Evolutionary conservation across 805 yeast species (phyloP), one percentile per base, ranked within the genome.

Genomic region (Spathaspora arborariae): DNA sequence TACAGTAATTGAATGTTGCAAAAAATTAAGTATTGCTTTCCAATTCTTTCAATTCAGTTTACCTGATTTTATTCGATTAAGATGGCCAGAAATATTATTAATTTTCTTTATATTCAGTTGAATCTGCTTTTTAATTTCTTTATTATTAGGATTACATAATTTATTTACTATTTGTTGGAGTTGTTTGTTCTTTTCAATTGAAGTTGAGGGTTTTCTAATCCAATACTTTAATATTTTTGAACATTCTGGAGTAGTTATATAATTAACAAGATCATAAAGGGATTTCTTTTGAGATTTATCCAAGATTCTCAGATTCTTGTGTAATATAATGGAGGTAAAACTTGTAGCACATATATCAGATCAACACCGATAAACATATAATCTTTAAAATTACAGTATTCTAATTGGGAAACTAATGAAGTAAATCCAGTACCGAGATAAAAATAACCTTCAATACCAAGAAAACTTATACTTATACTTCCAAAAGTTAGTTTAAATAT

Each of bases 301-400:
- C 2, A 13, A n/a, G 13, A 43, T 18, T 10, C 13, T 15, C 7
- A 15, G 13, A n/a, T 27, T 27, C 33, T 20, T 18, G 34, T n/a
- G 27, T 36, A 3, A 13, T 8, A 20, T 26, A 16, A n/a, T 8
- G 38, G 20, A 8, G 46, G 44, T 30, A 48, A 33, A 7, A 48
- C 35, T 20, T 42, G 49, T 13, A 48, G 36, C 1, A 41, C 34
- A 38, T 45, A 45, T 5, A 48, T 19, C 46, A 43, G 44, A 37
- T 48, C 49, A 6, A 45, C 44, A 37, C 45, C 51, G 13, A 48
- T 48, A 44, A 45, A 45, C 49, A 48, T 41, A 22, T 22, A 18
- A 22, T 45, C 33, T 20, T 39, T 35, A 18, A 48, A 39, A 19
- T 24, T 20, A 9, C n/a, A 11, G 34, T 41, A 38, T 18, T 42